These are phyloP conservation scores for Entonaema liquescens DNA, from an alignment of 495 filamentous ascomycete species.

Conservation along the genomic window DNA sequence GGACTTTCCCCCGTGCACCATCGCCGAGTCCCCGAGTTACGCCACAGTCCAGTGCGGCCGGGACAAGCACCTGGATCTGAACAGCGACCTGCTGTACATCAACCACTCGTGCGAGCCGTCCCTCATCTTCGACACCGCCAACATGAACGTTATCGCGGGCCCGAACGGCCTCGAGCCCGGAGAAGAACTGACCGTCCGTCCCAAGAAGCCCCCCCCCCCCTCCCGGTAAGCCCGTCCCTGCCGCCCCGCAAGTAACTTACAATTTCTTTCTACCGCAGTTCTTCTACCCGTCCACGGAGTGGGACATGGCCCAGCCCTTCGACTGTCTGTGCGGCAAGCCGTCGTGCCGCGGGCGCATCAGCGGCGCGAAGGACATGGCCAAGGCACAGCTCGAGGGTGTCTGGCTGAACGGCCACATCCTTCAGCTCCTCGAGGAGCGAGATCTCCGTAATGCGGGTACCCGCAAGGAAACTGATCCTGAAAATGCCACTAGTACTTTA, in stretches of 20 bases:
- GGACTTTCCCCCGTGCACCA: conserved; percentile 63
- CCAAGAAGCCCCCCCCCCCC: neutral
- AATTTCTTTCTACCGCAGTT: conserved; percentile 50
- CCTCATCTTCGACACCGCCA: conserved; percentile 73
- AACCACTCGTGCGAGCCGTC: conserved; percentile 78
- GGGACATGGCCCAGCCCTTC: conserved; percentile 78
- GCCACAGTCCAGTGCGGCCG: conserved; percentile 72
- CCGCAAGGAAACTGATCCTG: conserved; percentile 22
- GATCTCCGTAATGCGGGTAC: conserved; percentile 2
- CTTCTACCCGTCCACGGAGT: conserved; percentile 83
- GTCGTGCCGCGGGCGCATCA: conserved; percentile 60
- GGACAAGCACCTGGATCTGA: conserved; percentile 73
- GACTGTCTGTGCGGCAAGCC: conserved; percentile 67
- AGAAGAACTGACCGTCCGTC: conserved; percentile 67
- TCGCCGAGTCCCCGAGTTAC: conserved; percentile 65
- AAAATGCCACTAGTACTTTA: conserved; percentile 25
- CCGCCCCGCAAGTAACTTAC: conserved; percentile 31
- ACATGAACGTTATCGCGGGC: conserved; percentile 68
- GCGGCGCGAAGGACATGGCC: conserved; percentile 64
- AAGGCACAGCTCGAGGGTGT: conserved; percentile 54
- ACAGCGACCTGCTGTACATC: conserved; percentile 77
- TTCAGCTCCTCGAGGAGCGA: conserved; percentile 56
- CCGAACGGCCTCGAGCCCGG: conserved; percentile 64
- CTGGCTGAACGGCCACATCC: conserved; percentile 66
- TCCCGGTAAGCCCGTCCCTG: conserved; percentile 24